phyloP scores from a whole-genome alignment of 768 basidiomycete genomes.

The Daedaleopsis sinensis region DNA sequence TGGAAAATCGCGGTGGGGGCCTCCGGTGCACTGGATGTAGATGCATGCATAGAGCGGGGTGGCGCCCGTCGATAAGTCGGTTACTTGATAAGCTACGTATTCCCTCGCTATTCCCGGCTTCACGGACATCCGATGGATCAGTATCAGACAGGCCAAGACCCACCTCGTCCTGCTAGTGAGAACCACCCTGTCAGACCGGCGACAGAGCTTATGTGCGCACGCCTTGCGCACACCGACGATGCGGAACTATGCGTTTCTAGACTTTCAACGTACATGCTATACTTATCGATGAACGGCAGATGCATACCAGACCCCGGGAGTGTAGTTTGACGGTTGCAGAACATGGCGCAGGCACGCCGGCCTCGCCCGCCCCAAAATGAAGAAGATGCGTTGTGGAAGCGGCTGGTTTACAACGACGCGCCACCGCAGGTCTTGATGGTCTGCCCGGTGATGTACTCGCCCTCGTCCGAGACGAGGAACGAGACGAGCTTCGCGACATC shows the following conservation, averaged over 20 bases:
- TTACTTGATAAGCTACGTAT: constrained; percentile 2
- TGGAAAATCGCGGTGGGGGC: background rate
- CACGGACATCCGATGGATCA: background rate
- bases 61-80: constrained; percentile 16
- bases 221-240: too few species aligned
- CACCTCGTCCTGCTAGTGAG: constrained; percentile 5
- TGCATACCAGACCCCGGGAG: too few species aligned
- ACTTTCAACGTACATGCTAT: too few species aligned
- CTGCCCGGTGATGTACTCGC: constrained; percentile 37
- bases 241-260: too few species aligned
- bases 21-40: too few species aligned
- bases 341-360: constrained; percentile 11
- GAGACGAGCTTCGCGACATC: constrained; percentile 39
- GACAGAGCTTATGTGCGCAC: too few species aligned
- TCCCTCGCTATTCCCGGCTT: background rate
- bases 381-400: too few species aligned
- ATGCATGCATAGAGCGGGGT: background rate
- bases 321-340: too few species aligned
- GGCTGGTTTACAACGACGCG: constrained; percentile 25
- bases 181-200: too few species aligned
- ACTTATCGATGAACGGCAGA: too few species aligned
- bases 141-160: background rate
- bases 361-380: constrained; percentile 9
- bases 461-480: constrained; percentile 36
- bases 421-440: constrained; percentile 37